Base-by-base conservation (phyloP, 2,329 filamentous ascomycete species). In the Diaporthe citrichinensis region DNA sequence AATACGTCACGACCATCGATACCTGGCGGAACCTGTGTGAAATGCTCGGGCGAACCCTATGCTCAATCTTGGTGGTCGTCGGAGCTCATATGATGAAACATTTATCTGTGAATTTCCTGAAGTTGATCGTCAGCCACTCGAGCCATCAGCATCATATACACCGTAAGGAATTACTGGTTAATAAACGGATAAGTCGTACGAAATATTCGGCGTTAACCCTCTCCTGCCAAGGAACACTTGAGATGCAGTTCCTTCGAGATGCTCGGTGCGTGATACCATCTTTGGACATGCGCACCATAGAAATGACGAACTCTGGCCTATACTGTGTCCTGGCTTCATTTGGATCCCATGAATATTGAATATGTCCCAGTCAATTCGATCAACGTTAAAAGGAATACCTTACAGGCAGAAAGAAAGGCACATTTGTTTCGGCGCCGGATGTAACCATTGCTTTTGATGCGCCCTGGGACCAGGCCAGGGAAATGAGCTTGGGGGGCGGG, bases 331-430 rank as follows among this genome's bases (percentile, higher is more conserved):
- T 55, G 3, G 9, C 4, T 10, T 49, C 17, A 10, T 49, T 28
- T 8, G n/a, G n/a, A 14, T 55, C n/a, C 6, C 23, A 17, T 7
- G 1, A 23, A 49, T 23, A 17, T 23, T 55, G 10, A 25, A 28
- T 8, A 3, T 15, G 1, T 15, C 20, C 14, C 3, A 31, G 0
- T 3, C 0, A 55, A 28, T 10, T 9, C 1, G 5, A 20, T 17
- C 15, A 15, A 15, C n/a, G n/a, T 12, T 8, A 17, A 12, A 6
- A 55, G 4, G 23, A n/a, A n/a, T 23, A 23, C 6, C 20, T 49
- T 20, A 7, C n/a, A n/a, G 2, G 46, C 46, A 49, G 20, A 49
- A 49, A n/a, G 23, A n/a, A 17, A 12, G 9, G 9, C 51, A 1
- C 15, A 28, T 6, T 28, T 28, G 7, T 55, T 25, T 25, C 2